phyloP scores from a whole-genome alignment of 768 basidiomycete species.

The button mushroom (Agaricus bisporus) region DNA sequence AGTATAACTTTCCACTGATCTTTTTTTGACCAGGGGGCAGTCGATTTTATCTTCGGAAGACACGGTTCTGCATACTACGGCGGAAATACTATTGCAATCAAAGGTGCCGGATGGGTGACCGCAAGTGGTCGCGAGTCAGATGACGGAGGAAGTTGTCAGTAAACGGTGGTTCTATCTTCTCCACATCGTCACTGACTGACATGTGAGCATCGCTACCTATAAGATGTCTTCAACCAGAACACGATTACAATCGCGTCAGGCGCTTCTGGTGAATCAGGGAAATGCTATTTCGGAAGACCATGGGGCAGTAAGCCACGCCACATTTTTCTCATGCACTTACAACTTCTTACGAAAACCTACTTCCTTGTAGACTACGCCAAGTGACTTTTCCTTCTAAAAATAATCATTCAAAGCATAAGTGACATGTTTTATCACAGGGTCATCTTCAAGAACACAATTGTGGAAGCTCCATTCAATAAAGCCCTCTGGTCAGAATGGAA shows the following conservation, averaged over 20 bases:
- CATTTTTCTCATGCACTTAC: not conserved
- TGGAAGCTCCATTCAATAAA: conserved; percentile 32
- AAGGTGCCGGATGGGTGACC: conserved; percentile 38
- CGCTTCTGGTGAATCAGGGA: conserved; percentile 28
- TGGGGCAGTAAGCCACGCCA: conserved; percentile 32
- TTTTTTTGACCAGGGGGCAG: conserved; percentile 30
- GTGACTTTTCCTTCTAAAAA: conserved; percentile 18
- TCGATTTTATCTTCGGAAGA: conserved; percentile 48
- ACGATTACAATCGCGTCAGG: conserved; percentile 34
- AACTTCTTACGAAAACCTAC: not conserved
- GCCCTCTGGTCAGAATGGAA: conserved; percentile 45
- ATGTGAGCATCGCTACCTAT: not conserved
- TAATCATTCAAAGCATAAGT: not conserved
- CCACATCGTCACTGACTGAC: too few species aligned
- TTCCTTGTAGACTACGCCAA: conserved; percentile 33
- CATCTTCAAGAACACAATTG: conserved; percentile 39
- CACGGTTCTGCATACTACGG: conserved; percentile 39
- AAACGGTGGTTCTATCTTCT: not conserved
- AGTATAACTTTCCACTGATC: not conserved
- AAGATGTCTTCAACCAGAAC: conserved; percentile 40
- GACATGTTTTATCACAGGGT: conserved; percentile 24
- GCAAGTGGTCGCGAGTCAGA: conserved; percentile 41
- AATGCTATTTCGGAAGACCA: conserved; percentile 38
- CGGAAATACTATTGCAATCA: conserved; percentile 40
- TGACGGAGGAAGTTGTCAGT: conserved; percentile 40